A percentile compares a stretch with the other conserved stretches of the same genome.
Conservation (phyloP, 2,329 filamentous ascomycete species). For the Didymella exigua region DNA sequence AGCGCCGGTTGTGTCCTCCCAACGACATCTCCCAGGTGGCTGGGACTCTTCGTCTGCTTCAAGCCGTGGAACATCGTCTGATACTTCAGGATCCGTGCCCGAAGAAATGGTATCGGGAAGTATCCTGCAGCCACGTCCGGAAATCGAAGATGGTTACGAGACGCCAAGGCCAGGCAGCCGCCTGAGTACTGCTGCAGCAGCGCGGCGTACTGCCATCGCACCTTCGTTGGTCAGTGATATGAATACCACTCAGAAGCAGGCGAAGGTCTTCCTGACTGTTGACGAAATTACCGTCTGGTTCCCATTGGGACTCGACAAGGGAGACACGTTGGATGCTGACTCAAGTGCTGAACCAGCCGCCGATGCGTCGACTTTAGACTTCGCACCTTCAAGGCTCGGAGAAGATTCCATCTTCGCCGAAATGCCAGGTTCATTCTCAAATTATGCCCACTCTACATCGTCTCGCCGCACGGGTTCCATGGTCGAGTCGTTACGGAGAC, state of each 20-base stretch:
- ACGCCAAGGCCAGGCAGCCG: slow-evolving; percentile 47
- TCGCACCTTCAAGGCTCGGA: slow-evolving; percentile 38
- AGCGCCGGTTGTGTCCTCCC: slow-evolving; percentile 31
- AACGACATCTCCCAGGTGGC: slow-evolving; percentile 48
- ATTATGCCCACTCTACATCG: slow-evolving; percentile 52
- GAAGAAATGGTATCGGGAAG: slow-evolving; percentile 40
- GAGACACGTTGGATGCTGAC: slow-evolving; percentile 1
- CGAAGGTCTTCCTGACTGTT: slow-evolving; percentile 44
- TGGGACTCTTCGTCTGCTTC: slow-evolving; percentile 49
- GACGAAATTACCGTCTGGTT: slow-evolving; percentile 49
- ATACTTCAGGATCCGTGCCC: slow-evolving; percentile 35
- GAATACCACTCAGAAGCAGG: slow-evolving; percentile 22
- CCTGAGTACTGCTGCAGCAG: slow-evolving; percentile 27
- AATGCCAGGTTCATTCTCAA: slow-evolving; percentile 56
- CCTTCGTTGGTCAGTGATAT: slow-evolving; percentile 2
- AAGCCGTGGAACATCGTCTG: slow-evolving; percentile 37
- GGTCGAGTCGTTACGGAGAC: slow-evolving; percentile 30
- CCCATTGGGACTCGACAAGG: slow-evolving; percentile 37
- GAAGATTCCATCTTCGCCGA: slow-evolving; percentile 48
- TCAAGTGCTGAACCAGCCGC: slow-evolving; percentile 14
- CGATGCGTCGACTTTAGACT: slow-evolving; percentile 27
- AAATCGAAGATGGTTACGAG: slow-evolving; percentile 46
- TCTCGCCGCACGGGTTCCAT: slow-evolving; percentile 33
- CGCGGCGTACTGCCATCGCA: slow-evolving; percentile 14
- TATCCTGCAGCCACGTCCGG: slow-evolving; percentile 35